Conservation (phyloP, 176 grass and related monocot genomes). For the Zoysia japonica region DNA sequence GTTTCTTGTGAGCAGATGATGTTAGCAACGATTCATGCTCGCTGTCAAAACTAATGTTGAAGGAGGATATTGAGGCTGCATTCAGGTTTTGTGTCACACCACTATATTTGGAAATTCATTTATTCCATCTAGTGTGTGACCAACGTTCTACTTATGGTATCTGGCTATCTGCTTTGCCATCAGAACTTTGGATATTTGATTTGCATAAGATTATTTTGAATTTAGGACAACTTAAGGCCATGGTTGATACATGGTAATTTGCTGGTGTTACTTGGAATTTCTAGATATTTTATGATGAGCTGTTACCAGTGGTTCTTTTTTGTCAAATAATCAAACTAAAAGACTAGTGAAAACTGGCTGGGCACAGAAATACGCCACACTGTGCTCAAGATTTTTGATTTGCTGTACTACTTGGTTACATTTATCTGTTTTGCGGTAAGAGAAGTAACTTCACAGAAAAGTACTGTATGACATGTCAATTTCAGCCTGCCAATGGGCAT, state of each 20-base stretch:
- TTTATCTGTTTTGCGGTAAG: too few species aligned
- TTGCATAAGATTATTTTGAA: not conserved
- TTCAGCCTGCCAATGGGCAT: slow-evolving; percentile 25
- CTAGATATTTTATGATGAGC: too few species aligned
- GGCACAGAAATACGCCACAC: too few species aligned
- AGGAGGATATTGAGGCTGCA: slow-evolving; percentile 47
- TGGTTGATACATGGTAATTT: not conserved
- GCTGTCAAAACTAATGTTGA: slow-evolving; percentile 57
- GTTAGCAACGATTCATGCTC: slow-evolving; percentile 37
- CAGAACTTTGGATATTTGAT: not conserved
- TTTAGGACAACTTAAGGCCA: not conserved
- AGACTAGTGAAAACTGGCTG: too few species aligned
- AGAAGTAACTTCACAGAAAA: not conserved
- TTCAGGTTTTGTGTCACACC: slow-evolving; percentile 35
- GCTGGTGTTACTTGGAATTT: not conserved
- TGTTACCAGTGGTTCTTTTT: too few species aligned
- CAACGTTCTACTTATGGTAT: not conserved
- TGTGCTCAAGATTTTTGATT: too few species aligned
- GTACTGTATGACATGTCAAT: not conserved
- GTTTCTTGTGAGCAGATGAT: slow-evolving; percentile 38
- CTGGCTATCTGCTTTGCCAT: not conserved
- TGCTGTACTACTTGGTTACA: too few species aligned
- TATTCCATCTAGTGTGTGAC: not conserved
- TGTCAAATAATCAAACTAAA: too few species aligned
- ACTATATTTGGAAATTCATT: not conserved